Base-by-base conservation (phyloP, 106 monocot species). In the Triglochin maritima region DNA sequence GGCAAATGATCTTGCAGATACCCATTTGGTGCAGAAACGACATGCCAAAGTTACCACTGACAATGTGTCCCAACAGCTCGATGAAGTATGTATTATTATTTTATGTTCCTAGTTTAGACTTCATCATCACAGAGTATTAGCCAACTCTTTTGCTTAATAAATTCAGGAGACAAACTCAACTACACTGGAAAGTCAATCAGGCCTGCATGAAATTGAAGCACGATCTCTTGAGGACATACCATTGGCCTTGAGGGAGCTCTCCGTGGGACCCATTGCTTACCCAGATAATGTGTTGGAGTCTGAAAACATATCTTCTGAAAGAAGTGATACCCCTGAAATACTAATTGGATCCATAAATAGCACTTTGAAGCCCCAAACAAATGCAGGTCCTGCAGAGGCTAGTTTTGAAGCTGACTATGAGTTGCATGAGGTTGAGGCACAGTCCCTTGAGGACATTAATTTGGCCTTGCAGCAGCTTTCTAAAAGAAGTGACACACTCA, bases 211-310 rank as follows among this genome's bases (percentile, higher is more conserved):
- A 12, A 55, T 55, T 55, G 55, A 55, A 55, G 55, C 55, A 55
- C 55, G 14, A 12, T 6, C 55, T 55, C 6, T 55, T 0, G 8
- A 12, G 55, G 55, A 55, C 14, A 55, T 55, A 55, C 55, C 10
- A 3, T 55, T n/a, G 3, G 55, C 55, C 11, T 55, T 55, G 55
- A 55, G 14, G 11, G 13, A 55, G 14, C 14, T 55, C 55, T 55
- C 8, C 8, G 4, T 3, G 55, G 55, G 14, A 55, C 3, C 14
- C 8, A 5, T 12, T n/a, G 11, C 10, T 12, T 3, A 55, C 55
- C 0, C 55, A 55, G 55, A 9, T 9, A 12, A 78, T 53, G 57
- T 66, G 50, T 66, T 71, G 47, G 47, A 17, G 44, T 60, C 57
- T 17, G 49, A 57, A 43, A 67, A 66, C 44, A 47, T 47, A 7